Percentiles rank a stretch among this genome's conserved stretches.
These are phyloP conservation scores for Bothriochloa decipiens DNA, from an alignment of 176 grass and related monocot genomes.

Conservation along the genomic window DNA sequence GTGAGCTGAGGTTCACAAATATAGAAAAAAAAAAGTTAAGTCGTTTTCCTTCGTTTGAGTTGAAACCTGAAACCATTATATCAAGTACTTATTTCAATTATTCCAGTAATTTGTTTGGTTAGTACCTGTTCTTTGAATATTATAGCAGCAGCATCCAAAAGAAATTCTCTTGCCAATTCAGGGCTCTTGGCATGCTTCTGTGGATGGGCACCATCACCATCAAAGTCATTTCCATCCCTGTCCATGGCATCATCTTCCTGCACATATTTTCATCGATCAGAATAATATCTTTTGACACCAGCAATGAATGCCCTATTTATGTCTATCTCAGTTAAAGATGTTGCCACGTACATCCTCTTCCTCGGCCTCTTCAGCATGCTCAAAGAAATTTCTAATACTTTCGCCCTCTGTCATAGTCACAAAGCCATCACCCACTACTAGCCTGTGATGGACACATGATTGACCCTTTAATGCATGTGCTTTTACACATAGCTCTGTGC, in stretches of 20 bases:
- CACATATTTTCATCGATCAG: constrained; percentile 38
- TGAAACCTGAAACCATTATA: constrained; percentile 32
- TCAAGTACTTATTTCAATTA: constrained; percentile 5
- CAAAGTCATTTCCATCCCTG: constrained; percentile 89
- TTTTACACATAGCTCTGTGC: constrained; percentile 75
- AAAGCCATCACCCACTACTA: constrained; percentile 82
- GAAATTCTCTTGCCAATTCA: constrained; percentile 96
- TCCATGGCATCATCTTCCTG: constrained; percentile 97
- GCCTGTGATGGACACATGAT: constrained; percentile 81
- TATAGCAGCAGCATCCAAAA: constrained; percentile 88
- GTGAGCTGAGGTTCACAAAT: constrained; percentile 7
- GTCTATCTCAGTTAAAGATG: constrained; percentile 50
- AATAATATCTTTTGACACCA: constrained; percentile 21
- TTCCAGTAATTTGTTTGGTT: background rate
- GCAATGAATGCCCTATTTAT: constrained; percentile 42
- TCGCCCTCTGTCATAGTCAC: constrained; percentile 86
- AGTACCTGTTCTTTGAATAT: constrained; percentile 99
- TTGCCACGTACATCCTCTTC: constrained; percentile 90
- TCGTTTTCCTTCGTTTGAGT: background rate
- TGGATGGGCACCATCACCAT: constrained; percentile 66
- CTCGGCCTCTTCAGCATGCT: constrained; percentile 95
- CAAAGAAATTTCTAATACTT: constrained; percentile 85
- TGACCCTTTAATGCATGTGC: constrained; percentile 95
- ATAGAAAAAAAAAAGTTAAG: background rate
- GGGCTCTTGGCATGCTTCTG: constrained; percentile 98